Conservation (phyloP, 257 asterid genomes). For the Ligustrum vulgare region DNA sequence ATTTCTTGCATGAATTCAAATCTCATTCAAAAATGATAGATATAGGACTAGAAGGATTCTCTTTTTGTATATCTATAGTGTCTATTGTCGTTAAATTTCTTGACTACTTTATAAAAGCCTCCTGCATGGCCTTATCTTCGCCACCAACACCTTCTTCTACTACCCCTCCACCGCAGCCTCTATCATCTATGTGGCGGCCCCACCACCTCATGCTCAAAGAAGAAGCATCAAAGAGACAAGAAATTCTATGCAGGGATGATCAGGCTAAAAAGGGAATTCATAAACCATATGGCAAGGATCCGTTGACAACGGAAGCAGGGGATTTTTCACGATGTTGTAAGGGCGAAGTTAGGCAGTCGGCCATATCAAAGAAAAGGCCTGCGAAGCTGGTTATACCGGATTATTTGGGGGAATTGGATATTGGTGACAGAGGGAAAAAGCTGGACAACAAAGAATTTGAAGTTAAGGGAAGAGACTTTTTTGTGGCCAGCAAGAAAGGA, state of each 20-base stretch:
- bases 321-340: background rate
- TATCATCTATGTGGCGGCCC: slow-evolving; percentile 5
- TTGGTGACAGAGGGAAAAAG: slow-evolving; percentile 23
- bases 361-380: slow-evolving; percentile 40
- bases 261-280: background rate
- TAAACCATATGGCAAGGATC: background rate
- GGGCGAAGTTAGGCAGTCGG: slow-evolving; percentile 11
- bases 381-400: slow-evolving; percentile 36
- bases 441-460: slow-evolving; percentile 33
- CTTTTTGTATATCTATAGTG: slow-evolving; percentile 27
- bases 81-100: slow-evolving; percentile 29
- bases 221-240: slow-evolving; percentile 1
- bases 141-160: slow-evolving; percentile 23
- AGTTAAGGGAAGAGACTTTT: slow-evolving; percentile 35
- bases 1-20: slow-evolving; percentile 5
- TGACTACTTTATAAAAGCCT: slow-evolving; percentile 22
- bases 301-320: background rate
- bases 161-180: background rate
- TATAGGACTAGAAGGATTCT: slow-evolving; percentile 17
- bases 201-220: background rate
- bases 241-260: background rate
- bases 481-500: slow-evolving; percentile 49
- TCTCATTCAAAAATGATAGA: slow-evolving; percentile 27
- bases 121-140: slow-evolving; percentile 31
- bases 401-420: slow-evolving; percentile 22